Conservation (phyloP, 352 stramenopile genomes). For the Phytophthora lateralis region DNA sequence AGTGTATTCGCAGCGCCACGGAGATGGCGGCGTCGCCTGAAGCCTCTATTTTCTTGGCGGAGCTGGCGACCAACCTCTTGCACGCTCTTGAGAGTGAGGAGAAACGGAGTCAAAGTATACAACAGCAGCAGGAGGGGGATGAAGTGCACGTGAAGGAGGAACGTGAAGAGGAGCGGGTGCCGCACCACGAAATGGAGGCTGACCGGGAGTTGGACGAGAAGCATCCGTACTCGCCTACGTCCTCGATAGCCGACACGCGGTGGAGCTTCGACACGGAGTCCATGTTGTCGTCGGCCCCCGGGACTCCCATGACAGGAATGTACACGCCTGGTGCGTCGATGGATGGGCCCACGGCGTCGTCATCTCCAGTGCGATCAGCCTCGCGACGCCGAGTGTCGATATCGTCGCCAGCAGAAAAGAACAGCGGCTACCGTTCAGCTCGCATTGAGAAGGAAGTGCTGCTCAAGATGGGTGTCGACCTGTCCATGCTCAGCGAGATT, state of each 20-base stretch:
- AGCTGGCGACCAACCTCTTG: slow-evolving; percentile 76
- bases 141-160: slow-evolving; percentile 19
- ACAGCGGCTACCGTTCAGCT: slow-evolving; percentile 51
- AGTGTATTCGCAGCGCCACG: slow-evolving; percentile 53
- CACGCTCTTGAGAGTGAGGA: slow-evolving; percentile 70
- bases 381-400: slow-evolving; percentile 16
- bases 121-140: slow-evolving; percentile 11
- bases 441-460: slow-evolving; percentile 80
- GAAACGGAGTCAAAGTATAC: slow-evolving; percentile 29
- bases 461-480: slow-evolving; percentile 72
- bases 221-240: slow-evolving; percentile 41
- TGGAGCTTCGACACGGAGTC: slow-evolving; percentile 67
- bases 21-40: slow-evolving; percentile 74
- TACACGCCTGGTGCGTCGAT: slow-evolving; percentile 17
- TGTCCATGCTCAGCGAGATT: slow-evolving; percentile 75
- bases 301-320: slow-evolving; percentile 34
- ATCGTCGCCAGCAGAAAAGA: slow-evolving; percentile 33
- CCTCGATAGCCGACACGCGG: slow-evolving; percentile 53
- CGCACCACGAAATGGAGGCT: slow-evolving; percentile 11
- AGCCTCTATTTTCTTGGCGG: slow-evolving; percentile 74
- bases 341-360: slow-evolving; percentile 14
- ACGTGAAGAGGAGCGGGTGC: slow-evolving; percentile 19
- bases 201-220: slow-evolving; percentile 27
- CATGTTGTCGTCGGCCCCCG: slow-evolving; percentile 41
- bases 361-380: slow-evolving; percentile 7